A percentile compares a stretch with the other conserved stretches of the same genome.
Conservation (phyloP, 2,329 filamentous ascomycete genomes). For the Microsporum audouinii region DNA sequence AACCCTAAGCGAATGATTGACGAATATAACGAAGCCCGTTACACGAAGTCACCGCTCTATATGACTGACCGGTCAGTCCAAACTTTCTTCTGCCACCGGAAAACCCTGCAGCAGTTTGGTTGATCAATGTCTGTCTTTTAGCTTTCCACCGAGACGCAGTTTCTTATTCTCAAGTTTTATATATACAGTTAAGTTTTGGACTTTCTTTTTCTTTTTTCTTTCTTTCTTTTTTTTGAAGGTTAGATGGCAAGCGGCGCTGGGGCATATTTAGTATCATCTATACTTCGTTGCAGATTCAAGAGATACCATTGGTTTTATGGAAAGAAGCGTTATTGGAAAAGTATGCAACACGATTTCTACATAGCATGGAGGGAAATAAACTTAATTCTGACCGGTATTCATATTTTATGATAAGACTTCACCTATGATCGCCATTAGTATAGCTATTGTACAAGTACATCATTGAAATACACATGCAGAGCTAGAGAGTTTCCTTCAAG, state of each 20-base stretch:
- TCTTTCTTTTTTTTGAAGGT: not conserved
- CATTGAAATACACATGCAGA: no score
- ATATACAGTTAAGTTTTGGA: not conserved
- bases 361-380: not conserved
- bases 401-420: not conserved
- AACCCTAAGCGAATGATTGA: slow-evolving; percentile 1
- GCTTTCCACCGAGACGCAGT: not conserved
- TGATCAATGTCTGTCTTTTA: not conserved
- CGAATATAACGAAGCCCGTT: not conserved
- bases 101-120: not conserved
- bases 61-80: not conserved
- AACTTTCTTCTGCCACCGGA: not conserved
- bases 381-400: not conserved
- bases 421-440: not conserved
- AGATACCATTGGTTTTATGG: not conserved
- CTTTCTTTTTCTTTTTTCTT: not conserved
- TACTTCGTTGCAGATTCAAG: not conserved
- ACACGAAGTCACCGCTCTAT: not conserved
- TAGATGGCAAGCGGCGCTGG: not conserved
- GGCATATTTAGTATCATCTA: not conserved
- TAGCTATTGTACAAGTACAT: not conserved
- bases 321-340: not conserved
- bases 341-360: not conserved
- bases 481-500: no score
- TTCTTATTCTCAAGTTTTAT: not conserved